Conservation (phyloP, 75 land plant species). For the Cunninghamia lanceolata region DNA sequence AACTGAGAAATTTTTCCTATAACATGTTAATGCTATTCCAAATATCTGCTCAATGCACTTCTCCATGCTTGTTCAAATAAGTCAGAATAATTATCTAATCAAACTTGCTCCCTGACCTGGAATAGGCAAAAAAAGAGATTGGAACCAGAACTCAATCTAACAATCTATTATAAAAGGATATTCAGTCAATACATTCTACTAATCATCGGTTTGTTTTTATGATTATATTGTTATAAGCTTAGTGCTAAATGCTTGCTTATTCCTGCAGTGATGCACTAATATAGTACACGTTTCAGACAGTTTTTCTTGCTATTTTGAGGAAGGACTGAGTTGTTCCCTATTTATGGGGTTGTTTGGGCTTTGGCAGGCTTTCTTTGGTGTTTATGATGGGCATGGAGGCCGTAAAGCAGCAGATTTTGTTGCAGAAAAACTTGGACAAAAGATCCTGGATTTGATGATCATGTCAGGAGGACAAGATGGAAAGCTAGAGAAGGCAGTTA, state of each 20-base stretch:
- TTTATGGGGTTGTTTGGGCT: constrained; percentile 3
- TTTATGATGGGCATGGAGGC: constrained; percentile 85
- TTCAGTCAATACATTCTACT: too few species aligned
- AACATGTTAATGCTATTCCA: neutral
- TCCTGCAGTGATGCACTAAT: neutral
- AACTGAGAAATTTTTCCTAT: neutral
- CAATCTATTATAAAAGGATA: too few species aligned
- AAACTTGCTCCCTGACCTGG: neutral
- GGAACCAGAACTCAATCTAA: neutral
- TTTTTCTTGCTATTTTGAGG: neutral
- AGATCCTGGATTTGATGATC: constrained; percentile 30
- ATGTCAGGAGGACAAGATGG: constrained; percentile 8
- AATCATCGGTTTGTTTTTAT: too few species aligned
- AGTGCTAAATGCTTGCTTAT: neutral
- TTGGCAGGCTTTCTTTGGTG: constrained; percentile 61
- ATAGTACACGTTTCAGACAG: neutral
- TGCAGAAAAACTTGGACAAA: constrained; percentile 44
- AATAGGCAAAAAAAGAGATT: neutral
- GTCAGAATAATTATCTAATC: neutral
- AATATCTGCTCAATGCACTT: neutral
- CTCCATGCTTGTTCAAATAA: neutral
- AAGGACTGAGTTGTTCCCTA: neutral
- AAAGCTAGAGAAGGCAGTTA: constrained; percentile 30
- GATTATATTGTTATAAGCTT: neutral
- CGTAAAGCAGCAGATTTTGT: constrained; percentile 45